These are phyloP conservation scores for Monosporascus sp. DNA, from an alignment of 2,329 filamentous ascomycete genomes.

Conservation along the genomic window DNA sequence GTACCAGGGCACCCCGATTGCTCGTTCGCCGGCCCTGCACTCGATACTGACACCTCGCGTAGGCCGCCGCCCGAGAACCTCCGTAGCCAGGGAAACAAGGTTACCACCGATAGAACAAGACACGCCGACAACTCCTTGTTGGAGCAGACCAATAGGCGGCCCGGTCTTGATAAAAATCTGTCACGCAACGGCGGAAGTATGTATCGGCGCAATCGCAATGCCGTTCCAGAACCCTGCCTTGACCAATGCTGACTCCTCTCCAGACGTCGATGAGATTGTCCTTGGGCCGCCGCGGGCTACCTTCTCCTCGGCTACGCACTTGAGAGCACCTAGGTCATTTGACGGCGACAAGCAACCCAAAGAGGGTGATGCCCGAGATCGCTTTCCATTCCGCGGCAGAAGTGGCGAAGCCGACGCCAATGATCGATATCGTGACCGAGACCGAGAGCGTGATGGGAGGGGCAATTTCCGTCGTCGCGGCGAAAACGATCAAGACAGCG, in stretches of 20 bases:
- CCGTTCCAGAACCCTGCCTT: conserved; percentile 6
- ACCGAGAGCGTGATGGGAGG: conserved; percentile 44
- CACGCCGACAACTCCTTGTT: conserved; percentile 39
- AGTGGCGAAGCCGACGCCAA: conserved; percentile 42
- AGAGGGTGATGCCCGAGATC: conserved; percentile 48
- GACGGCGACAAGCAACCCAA: conserved; percentile 50
- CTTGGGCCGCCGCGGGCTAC: conserved; percentile 78
- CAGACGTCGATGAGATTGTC: conserved; percentile 73
- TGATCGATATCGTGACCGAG: conserved; percentile 30
- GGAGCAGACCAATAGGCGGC: conserved; percentile 47
- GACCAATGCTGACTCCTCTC: conserved; percentile 24
- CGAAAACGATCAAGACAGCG: conserved; percentile 55
- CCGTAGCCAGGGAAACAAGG: conserved; percentile 37
- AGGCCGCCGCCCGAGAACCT: conserved; percentile 42
- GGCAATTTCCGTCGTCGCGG: conserved; percentile 47
- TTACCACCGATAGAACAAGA: conserved; percentile 38
- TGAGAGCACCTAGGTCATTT: conserved; percentile 41
- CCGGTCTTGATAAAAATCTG: conserved; percentile 47
- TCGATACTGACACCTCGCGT: conserved; percentile 10
- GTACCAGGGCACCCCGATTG: conserved; percentile 21
- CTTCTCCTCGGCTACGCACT: conserved; percentile 70
- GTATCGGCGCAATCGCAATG: conserved; percentile 20
- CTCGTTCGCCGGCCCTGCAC: background rate
- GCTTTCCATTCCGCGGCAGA: conserved; percentile 54
- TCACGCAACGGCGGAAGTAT: conserved; percentile 54